Percentiles rank a stretch among this genome's conserved stretches.
Evolutionary conservation across 495 filamentous ascomycete genomes (phyloP).

Genomic region (Trichocladium uniseriatum): DNA sequence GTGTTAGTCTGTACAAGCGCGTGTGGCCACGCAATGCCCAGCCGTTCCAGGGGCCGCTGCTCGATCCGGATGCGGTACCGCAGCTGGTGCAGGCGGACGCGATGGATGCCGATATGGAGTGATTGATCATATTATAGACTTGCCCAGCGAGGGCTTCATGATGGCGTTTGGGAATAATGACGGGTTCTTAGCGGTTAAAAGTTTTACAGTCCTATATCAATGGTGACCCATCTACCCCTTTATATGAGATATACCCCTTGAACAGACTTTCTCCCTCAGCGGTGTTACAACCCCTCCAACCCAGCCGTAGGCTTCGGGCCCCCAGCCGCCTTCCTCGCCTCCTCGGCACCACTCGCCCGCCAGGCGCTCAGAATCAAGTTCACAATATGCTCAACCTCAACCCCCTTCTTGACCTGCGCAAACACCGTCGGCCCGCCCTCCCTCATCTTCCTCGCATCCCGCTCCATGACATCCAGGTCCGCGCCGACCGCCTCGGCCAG

Average conservation of each 20-base stretch:
- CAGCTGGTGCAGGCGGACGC: conserved; percentile 12
- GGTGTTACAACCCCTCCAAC: conserved; percentile 27
- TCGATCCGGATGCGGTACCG: conserved; percentile 21
- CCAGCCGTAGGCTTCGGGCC: conserved; percentile 43
- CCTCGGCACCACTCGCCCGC: conserved; percentile 74
- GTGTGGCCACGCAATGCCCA: conserved; percentile 70
- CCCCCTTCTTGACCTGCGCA: conserved; percentile 88
- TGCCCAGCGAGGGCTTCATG: conserved; percentile 5
- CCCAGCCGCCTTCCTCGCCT: conserved; percentile 43
- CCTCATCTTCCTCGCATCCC: conserved; percentile 87
- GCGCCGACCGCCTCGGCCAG: conserved; percentile 85
- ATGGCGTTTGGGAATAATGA: conserved; percentile 10
- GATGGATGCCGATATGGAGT: conserved; percentile 35
- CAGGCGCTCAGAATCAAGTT: conserved; percentile 85
- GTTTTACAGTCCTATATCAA: not conserved
- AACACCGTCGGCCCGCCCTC: conserved; percentile 97
- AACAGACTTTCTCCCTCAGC: not conserved
- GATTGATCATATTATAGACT: conserved; percentile 6
- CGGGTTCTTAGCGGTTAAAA: not conserved
- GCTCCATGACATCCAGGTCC: conserved; percentile 87
- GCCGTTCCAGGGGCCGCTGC: conserved; percentile 36
- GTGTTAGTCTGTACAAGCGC: conserved; percentile 87
- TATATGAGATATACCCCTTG: not conserved
- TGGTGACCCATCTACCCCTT: not conserved
- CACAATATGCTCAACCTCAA: conserved; percentile 75